phyloP scores from a whole-genome alignment of 768 basidiomycete species.

The Sarcomyxa edulis region DNA sequence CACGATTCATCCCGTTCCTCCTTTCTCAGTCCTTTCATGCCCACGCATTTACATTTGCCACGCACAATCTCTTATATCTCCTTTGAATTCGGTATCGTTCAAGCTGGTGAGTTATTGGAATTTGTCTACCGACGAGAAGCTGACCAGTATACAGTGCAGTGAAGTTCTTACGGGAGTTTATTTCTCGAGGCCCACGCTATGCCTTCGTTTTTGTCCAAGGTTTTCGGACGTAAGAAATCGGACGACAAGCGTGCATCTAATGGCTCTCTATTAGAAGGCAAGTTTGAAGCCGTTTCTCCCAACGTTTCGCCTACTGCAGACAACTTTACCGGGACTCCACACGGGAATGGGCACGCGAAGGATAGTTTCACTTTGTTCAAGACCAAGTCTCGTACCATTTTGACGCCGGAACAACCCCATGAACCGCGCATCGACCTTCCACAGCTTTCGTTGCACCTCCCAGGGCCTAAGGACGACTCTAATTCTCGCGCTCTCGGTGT shows the following conservation, averaged over 20 bases:
- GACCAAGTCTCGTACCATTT: conserved; percentile 31
- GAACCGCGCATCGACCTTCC: conserved; percentile 35
- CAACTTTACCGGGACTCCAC: conserved; percentile 31
- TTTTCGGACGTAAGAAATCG: conserved; percentile 68
- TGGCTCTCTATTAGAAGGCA: conserved; percentile 59
- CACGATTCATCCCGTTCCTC: no score
- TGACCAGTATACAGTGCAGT: no score
- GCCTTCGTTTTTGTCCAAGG: conserved; percentile 73
- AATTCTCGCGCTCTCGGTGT: conserved; percentile 44
- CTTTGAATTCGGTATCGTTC: no score
- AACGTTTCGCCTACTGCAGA: conserved; percentile 33
- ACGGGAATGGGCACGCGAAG: conserved; percentile 20
- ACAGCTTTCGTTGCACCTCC: conserved; percentile 59
- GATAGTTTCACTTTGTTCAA: conserved; percentile 49
- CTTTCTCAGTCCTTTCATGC: no score
- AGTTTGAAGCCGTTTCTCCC: conserved; percentile 67
- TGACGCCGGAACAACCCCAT: conserved; percentile 23
- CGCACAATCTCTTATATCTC: no score
- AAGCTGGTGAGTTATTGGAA: no score
- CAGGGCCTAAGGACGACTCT: conserved; percentile 42
- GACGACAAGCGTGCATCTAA: conserved; percentile 45
- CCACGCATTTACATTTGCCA: no score
- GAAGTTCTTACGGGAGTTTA: no score
- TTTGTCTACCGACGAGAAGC: no score
- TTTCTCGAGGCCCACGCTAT: no score